These are phyloP conservation scores for Periconia sp. DNA, from an alignment of 2,329 filamentous ascomycete genomes.

Conservation along the genomic window DNA sequence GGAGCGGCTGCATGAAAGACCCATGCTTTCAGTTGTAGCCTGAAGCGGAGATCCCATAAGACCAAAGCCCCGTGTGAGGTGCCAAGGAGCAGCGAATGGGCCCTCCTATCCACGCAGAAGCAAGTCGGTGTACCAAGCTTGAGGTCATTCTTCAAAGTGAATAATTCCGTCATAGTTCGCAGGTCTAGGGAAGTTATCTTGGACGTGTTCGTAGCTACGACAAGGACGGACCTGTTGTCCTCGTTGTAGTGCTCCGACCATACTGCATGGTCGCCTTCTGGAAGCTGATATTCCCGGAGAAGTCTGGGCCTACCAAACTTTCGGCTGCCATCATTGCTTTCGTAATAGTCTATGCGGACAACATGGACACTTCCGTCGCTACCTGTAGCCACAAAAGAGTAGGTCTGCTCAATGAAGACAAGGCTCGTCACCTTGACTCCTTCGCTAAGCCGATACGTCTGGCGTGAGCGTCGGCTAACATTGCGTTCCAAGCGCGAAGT, in stretches of 20 bases:
- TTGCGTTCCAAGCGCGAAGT: slow-evolving; percentile 88
- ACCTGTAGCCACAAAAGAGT: slow-evolving; percentile 90
- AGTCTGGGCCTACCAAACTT: slow-evolving; percentile 80
- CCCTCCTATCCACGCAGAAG: slow-evolving; percentile 84
- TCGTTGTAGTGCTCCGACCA: slow-evolving; percentile 93
- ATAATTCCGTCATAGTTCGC: slow-evolving; percentile 82
- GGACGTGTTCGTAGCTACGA: slow-evolving; percentile 86
- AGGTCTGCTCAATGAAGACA: slow-evolving; percentile 91
- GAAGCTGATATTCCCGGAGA: slow-evolving; percentile 77
- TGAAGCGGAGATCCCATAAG: slow-evolving; percentile 97
- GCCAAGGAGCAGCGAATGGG: slow-evolving; percentile 89
- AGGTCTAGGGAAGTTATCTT: slow-evolving; percentile 85
- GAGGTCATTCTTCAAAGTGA: slow-evolving; percentile 81
- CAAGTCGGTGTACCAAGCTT: slow-evolving; percentile 91
- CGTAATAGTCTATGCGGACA: slow-evolving; percentile 76
- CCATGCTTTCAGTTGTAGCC: slow-evolving; percentile 85
- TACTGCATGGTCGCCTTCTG: slow-evolving; percentile 75
- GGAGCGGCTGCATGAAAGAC: slow-evolving; percentile 80
- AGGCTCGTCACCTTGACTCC: slow-evolving; percentile 78
- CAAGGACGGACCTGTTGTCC: slow-evolving; percentile 79
- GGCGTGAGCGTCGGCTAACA: slow-evolving; percentile 82
- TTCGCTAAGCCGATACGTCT: slow-evolving; percentile 78
- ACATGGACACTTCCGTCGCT: slow-evolving; percentile 84
- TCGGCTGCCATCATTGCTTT: slow-evolving; percentile 58
- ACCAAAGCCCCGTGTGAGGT: slow-evolving; percentile 93